Evolutionary conservation across 768 basidiomycete species (phyloP).

Genomic region (Clitopilus hobsonii): DNA sequence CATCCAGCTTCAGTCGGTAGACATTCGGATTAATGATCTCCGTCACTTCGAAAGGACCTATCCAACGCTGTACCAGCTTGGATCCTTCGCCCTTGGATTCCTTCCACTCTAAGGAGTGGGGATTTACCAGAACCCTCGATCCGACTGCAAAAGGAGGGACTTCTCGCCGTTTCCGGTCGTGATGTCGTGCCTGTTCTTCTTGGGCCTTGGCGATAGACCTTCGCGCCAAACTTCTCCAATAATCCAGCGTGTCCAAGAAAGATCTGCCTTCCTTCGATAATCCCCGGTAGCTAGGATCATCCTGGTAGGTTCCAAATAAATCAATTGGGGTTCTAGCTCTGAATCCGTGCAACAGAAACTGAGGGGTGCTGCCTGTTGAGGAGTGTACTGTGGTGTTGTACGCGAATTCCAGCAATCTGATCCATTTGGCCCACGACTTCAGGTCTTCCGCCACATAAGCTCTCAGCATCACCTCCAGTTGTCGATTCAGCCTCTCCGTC

Average conservation of each 20-base stretch:
- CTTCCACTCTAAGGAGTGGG: slow-evolving; percentile 18
- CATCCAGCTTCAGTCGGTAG: slow-evolving; percentile 17
- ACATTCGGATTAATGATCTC: slow-evolving; percentile 18
- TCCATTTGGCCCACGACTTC: slow-evolving; percentile 18
- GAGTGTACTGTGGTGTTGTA: slow-evolving; percentile 24
- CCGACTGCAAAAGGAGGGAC: slow-evolving; percentile 11
- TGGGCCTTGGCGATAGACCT: slow-evolving; percentile 6
- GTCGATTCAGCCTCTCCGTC: slow-evolving; percentile 5
- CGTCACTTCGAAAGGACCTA: slow-evolving; percentile 20
- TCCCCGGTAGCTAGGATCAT: no score
- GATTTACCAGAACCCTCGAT: slow-evolving; percentile 19
- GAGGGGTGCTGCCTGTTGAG: slow-evolving; percentile 19
- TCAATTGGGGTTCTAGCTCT: slow-evolving; percentile 10
- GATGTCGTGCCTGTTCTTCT: slow-evolving; percentile 14
- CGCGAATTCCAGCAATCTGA: slow-evolving; percentile 19
- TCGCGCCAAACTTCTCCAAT: no score
- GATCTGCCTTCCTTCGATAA: no score
- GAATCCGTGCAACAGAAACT: slow-evolving; percentile 24
- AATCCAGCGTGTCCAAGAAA: no score
- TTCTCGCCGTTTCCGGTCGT: slow-evolving; percentile 14
- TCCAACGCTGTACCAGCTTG: slow-evolving; percentile 17
- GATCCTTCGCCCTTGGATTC: slow-evolving; percentile 14
- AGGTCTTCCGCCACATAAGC: slow-evolving; percentile 20
- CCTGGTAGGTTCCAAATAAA: not conserved
- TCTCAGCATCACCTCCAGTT: slow-evolving; percentile 14